These are phyloP conservation scores for Trichoderma sp. DNA, from an alignment of 2,329 filamentous ascomycete genomes.

Conservation along the genomic window DNA sequence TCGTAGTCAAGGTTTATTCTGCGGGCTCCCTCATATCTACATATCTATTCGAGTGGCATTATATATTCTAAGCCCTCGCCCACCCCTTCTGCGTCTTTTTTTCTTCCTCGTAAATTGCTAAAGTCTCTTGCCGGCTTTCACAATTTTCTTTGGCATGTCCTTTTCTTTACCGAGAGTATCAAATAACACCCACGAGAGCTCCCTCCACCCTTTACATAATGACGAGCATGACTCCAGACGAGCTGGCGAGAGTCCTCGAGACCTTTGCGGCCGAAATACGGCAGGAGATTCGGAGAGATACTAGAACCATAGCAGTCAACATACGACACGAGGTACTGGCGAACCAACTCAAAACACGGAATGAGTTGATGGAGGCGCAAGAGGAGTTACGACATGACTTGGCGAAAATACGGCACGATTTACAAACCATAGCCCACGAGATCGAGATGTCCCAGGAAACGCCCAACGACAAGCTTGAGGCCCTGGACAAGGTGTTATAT, in stretches of 20 bases:
- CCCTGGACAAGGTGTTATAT: background rate
- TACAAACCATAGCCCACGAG: background rate
- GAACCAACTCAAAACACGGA: background rate
- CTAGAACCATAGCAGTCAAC: background rate
- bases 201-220: background rate
- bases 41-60: background rate
- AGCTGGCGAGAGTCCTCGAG: background rate
- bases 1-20: background rate
- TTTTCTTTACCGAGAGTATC: background rate
- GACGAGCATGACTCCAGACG: background rate
- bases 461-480: background rate
- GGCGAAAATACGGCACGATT: background rate
- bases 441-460: background rate
- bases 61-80: background rate
- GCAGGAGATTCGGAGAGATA: background rate
- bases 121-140: background rate
- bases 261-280: background rate
- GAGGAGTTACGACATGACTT: background rate
- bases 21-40: background rate
- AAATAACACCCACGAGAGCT: no score
- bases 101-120: background rate
- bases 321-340: background rate
- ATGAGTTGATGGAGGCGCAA: background rate
- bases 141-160: background rate
- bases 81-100: background rate